Conservation (phyloP, 176 grass and related monocot genomes). For the Musa acuminata region DNA sequence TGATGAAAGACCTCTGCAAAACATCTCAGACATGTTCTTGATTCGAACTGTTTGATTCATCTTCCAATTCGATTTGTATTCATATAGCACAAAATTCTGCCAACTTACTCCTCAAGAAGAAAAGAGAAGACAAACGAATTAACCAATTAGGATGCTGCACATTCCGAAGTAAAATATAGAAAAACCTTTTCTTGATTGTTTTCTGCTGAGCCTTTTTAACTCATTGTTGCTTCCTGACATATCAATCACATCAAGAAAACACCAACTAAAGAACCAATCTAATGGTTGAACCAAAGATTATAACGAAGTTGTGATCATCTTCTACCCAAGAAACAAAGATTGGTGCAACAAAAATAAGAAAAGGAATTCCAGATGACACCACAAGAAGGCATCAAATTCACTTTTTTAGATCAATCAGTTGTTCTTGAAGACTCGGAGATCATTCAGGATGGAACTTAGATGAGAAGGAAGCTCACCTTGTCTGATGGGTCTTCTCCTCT, state of each 20-base stretch:
- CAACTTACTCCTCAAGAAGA: not conserved
- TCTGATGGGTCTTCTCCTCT: not conserved
- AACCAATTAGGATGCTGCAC: no score
- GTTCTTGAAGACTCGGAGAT: not conserved
- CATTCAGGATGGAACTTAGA: not conserved
- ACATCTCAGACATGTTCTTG: not conserved
- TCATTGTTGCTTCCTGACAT: not conserved
- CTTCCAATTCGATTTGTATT: no score
- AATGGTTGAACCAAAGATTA: not conserved
- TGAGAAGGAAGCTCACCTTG: not conserved
- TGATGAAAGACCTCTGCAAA: not conserved
- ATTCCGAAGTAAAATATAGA: no score
- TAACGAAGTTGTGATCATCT: not conserved
- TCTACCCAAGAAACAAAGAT: not conserved
- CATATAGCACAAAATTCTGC: not conserved
- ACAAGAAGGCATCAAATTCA: not conserved
- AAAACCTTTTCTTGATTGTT: no score
- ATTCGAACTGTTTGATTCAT: no score
- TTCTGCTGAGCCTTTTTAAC: no score
- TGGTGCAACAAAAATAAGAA: not conserved
- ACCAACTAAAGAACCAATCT: not conserved
- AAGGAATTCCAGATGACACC: not conserved
- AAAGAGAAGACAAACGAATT: not conserved
- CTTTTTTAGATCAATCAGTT: no score
- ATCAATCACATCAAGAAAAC: not conserved